Evolutionary conservation across 805 yeast genomes (phyloP), one percentile per base, ranked within the genome.

Genomic region (Priceomyces castillae): DNA sequence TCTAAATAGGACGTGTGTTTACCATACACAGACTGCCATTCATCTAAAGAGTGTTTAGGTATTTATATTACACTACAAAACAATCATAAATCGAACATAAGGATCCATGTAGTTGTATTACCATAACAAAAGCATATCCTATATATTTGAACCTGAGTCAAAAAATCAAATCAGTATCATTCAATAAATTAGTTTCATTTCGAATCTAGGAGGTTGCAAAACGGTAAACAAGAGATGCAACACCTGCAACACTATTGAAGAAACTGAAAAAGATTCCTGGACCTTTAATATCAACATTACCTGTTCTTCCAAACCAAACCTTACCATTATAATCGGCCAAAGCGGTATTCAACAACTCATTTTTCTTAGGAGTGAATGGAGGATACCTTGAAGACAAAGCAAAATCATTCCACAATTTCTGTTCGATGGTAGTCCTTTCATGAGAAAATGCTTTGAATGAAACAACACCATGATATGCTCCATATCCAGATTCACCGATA

Each of bases 401-500:
- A 14, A 67, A 51, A 55, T 89, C 96, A 39, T 71, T 71, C 82
- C 82, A 81, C 46, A 72, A 73, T 12, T 84, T 82, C 59, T 84
- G 87, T 38, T 71, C 76, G 50, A 86, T 58, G 2, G 82, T 69
- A 0, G 90, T 77, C 54, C 95, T 76, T 57, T 78, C 78, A 61
- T 87, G 95, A 1, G 89, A 77, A 57, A 90, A 90, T n/a, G 85
- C 71, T 25, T 62, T 53, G 63, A 56, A 71, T 1, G 64, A 57
- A 30, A 44, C 73, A 48, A 64, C 65, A 2, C 97, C 96, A 58
- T 90, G 97, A 64, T 89, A 90, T 26, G 75, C 66, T 9, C 97
- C 97, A 45, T 71, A 68, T 1, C 98, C 98, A 0, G 96, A 87
- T 12, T 59, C 59, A 11, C 97, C 97, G 43, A 90, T 67, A 18